phyloP scores from a whole-genome alignment of 805 yeast species.

The Candida koratica region DNA sequence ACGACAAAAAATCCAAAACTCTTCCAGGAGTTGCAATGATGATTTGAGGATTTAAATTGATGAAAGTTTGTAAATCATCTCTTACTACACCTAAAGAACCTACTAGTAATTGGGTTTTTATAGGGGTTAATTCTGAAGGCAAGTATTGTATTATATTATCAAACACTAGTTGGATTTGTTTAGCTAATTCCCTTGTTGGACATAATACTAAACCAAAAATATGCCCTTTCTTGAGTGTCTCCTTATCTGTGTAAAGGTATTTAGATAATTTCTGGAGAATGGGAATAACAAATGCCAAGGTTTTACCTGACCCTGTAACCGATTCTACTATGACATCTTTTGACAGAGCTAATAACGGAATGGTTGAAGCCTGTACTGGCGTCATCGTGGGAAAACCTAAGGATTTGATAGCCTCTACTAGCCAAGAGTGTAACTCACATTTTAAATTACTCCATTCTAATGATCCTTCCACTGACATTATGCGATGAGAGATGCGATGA shows the following conservation, averaged over 20 bases:
- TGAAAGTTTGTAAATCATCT: conserved; percentile 65
- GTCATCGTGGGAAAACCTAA: conserved; percentile 82
- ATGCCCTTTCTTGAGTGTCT: conserved; percentile 53
- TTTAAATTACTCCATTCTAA: conserved; percentile 59
- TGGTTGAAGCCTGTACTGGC: conserved; percentile 93
- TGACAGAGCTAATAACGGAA: conserved; percentile 76
- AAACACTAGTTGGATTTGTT: conserved; percentile 68
- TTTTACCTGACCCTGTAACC: conserved; percentile 97
- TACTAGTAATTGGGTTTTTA: conserved; percentile 59
- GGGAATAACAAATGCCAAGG: conserved; percentile 85
- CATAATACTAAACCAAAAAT: conserved; percentile 70
- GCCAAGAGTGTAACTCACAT: conserved; percentile 62
- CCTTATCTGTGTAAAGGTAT: conserved; percentile 22
- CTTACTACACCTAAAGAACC: conserved; percentile 61
- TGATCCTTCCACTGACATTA: conserved; percentile 30
- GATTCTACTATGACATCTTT: conserved; percentile 97
- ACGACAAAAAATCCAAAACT: conserved; percentile 64
- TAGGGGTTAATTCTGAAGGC: conserved; percentile 43
- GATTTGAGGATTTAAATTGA: conserved; percentile 60
- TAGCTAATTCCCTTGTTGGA: conserved; percentile 68
- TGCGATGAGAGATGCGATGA: conserved; percentile 8
- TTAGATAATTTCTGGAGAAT: conserved; percentile 60
- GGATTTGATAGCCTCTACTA: conserved; percentile 64
- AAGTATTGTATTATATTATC: conserved; percentile 52
- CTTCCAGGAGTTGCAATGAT: conserved; percentile 93